Percentiles rank a stretch among this genome's conserved stretches.
Conservation (phyloP, 257 asterid species). For the Nemophila menziesii region DNA sequence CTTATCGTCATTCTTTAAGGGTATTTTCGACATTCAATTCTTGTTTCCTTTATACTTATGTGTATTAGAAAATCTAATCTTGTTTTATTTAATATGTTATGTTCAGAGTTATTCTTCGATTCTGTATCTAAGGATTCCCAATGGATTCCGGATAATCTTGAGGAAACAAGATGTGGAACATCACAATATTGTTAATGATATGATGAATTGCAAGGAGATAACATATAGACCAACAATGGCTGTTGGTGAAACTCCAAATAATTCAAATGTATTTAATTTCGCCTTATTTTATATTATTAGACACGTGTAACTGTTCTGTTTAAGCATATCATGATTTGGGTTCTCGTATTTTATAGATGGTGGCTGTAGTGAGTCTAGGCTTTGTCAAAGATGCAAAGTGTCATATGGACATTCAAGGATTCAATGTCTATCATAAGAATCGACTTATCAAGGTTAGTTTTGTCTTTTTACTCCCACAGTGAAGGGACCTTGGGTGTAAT, state of each 20-base stretch:
- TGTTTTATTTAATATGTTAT: slow-evolving; percentile 4
- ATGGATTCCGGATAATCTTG: slow-evolving; percentile 44
- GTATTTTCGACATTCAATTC: slow-evolving; percentile 16
- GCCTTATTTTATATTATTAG: background rate
- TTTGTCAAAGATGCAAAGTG: slow-evolving; percentile 57
- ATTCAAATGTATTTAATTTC: slow-evolving; percentile 44
- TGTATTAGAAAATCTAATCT: slow-evolving; percentile 3
- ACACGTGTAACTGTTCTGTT: too few relatives aligned
- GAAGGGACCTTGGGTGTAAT: background rate
- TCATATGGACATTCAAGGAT: slow-evolving; percentile 80
- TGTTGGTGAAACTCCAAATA: slow-evolving; percentile 24
- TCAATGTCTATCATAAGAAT: slow-evolving; percentile 76
- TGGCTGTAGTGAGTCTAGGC: slow-evolving; percentile 47
- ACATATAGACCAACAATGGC: slow-evolving; percentile 38
- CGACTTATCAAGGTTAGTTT: slow-evolving; percentile 58
- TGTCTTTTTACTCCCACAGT: background rate
- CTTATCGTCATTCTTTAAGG: slow-evolving; percentile 72
- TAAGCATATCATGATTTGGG: background rate
- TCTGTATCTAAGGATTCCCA: slow-evolving; percentile 46
- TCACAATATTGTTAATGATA: slow-evolving; percentile 37
- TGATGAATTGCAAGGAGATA: slow-evolving; percentile 21
- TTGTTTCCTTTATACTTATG: background rate
- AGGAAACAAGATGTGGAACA: slow-evolving; percentile 51
- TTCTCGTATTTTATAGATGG: slow-evolving; percentile 18
- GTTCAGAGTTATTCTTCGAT: slow-evolving; percentile 65